Evolutionary conservation across 2,329 filamentous ascomycete genomes (phyloP).

Genomic region (Alternaria ventricosa): DNA sequence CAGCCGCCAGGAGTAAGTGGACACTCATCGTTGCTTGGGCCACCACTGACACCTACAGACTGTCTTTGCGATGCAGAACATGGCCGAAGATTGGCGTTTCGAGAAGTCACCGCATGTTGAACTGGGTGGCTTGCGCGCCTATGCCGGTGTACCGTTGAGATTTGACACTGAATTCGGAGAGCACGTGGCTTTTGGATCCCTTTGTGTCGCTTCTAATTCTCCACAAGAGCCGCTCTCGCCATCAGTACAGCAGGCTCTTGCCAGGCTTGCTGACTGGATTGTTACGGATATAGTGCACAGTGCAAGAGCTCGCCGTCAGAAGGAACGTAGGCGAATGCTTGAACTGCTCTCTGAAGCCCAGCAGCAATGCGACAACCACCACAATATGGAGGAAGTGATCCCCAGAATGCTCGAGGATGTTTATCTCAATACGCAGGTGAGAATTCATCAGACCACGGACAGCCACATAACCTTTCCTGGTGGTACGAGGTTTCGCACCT

Average conservation of each 20-base stretch:
- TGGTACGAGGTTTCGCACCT: conserved; percentile 31
- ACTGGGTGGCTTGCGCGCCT: conserved; percentile 49
- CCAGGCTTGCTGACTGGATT: conserved; percentile 50
- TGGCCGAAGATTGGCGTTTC: conserved; percentile 56
- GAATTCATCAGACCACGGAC: conserved; percentile 32
- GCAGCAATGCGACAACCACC: conserved; percentile 25
- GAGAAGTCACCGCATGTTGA: conserved; percentile 51
- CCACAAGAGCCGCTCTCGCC: conserved; percentile 40
- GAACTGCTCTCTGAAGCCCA: conserved; percentile 43
- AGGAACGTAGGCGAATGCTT: conserved; percentile 49
- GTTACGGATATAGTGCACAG: conserved; percentile 52
- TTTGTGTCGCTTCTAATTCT: conserved; percentile 53
- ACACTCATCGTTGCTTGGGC: neutral
- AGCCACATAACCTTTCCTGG: conserved; percentile 34
- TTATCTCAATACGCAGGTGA: conserved; percentile 46
- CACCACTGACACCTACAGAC: conserved; percentile 21
- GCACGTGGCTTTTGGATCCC: conserved; percentile 50
- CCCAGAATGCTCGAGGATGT: conserved; percentile 37
- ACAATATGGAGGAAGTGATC: conserved; percentile 33
- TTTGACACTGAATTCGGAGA: conserved; percentile 52
- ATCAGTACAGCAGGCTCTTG: conserved; percentile 42
- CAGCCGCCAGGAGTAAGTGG: conserved; percentile 38
- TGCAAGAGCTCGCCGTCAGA: conserved; percentile 48
- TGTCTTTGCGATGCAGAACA: conserved; percentile 52
- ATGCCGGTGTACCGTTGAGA: conserved; percentile 52